Base-by-base conservation (phyloP, 768 basidiomycete species). In the Neoboletus brunneissimus region DNA sequence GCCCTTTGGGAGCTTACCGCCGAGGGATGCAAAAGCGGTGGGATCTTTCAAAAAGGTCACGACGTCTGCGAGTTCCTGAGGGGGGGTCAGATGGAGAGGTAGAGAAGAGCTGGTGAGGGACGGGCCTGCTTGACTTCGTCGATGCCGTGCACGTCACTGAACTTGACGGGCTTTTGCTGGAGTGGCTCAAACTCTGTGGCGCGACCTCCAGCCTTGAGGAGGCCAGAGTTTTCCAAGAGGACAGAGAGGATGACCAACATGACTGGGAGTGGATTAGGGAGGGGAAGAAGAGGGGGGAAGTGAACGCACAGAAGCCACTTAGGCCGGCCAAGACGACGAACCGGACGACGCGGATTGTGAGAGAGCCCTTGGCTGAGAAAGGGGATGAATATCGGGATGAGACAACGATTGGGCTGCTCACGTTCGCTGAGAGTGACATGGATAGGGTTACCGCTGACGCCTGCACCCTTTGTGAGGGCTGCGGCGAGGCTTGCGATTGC, bases 31-130 rank as follows among this genome's bases (percentile, higher is more conserved):
- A 72, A 98, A 99, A 23, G 84, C 82, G 15, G 89, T 82, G 2
- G 97, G 97, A 68, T 98, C 92, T 70, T 91, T 95, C 56, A 99
- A 75, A 77, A 98, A 99, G 62, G 90, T 89, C 46, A 98, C 94
- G 40, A 98, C 85, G 67, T 98, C 96, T 79, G 90, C 85, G 32
- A 98, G 79, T 79, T 95, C 94, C 89, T 94, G 63, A 45, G 51
- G 46, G 15, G 61, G 56, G 22, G 49, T 64, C 23, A 41, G 65
- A 56, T 12, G 13, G 18, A 27, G 22, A 20, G 0, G 25, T 11
- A 12, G 22, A 10, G 4, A 11, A 5, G 16, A 42, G 53, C 37
- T 55, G 41, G 51, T 22, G 32, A 29, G n/a, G 56, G n/a, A 71
- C 79, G 41, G 50, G 88, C 94, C 67, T 89, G 85, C 73, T 98